Evolutionary conservation across 805 yeast species (phyloP), one percentile per base, ranked within the genome.

Genomic region (Wickerhamomyces hampshirensis): DNA sequence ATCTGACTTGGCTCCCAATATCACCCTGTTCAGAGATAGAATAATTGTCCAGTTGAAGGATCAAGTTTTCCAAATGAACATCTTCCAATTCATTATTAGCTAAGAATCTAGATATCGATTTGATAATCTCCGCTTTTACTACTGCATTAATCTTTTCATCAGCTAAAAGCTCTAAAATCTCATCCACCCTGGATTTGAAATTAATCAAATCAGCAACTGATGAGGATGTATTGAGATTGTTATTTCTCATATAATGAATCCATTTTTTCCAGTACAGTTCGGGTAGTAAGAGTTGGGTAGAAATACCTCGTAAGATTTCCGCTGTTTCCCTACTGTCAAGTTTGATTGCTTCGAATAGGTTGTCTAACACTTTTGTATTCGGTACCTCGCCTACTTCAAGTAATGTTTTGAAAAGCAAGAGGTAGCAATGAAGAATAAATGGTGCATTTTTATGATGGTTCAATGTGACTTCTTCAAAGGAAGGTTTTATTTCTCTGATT

Each of bases 1-100:
- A 44, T 31, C 98, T 63, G 1, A 87, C 72, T 48, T 77, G 71
- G 31, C 85, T 75, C 2, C 98, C 98, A n/a, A 88, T 89, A 60
- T 89, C 98, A 8, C 98, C 98, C 51, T 85, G 83, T 18, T 75
- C 75, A 8, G 24, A 21, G 11, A 11, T 21, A 8, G 24, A 21
- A 21, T 88, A 87, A 49, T 89, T 96, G 43, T 81, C 80, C 11
- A 91, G 57, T 23, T 75, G 71, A 2, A 43, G 45, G 1, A 70
- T 29, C 5, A 68, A 21, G 5, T 4, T 24, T 4, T 5, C 11
- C 30, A 48, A 30, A 1, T 7, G 23, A 2, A 4, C 11, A 1
- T 26, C 18, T 0, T 35, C 19, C 13, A 55, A 23, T 6, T 19
- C 12, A 1, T 36, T 26, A 2, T 5, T 6, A 6, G 11, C 4